A percentile compares a stretch with the other conserved stretches of the same genome.
Evolutionary conservation across 106 monocot species (phyloP).

Genomic region (Phalaenopsis equestris): DNA sequence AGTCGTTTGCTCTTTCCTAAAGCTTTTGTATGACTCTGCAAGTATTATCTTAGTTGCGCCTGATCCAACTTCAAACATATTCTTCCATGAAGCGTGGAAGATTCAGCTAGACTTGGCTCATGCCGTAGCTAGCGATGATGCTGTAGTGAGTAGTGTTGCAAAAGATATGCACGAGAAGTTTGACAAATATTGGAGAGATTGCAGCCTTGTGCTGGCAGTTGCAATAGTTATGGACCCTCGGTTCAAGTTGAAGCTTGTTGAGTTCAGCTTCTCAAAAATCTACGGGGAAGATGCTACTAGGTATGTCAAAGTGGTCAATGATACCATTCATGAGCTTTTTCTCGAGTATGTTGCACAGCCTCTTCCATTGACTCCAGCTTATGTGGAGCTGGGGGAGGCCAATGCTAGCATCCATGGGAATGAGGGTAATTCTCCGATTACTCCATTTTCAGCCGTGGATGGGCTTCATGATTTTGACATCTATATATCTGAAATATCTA

Average conservation of each 20-base stretch:
- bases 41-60: constrained; percentile 34
- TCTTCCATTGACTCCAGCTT: constrained; percentile 43
- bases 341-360: constrained; percentile 60
- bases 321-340: constrained; percentile 67
- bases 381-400: constrained; percentile 38
- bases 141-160: constrained; percentile 34
- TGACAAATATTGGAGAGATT: constrained; percentile 94
- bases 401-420: constrained; percentile 14
- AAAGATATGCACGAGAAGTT: constrained; percentile 84
- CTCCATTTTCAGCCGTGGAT: constrained; percentile 17
- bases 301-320: constrained; percentile 63
- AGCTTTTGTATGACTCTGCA: constrained; percentile 74
- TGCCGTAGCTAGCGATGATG: constrained; percentile 38
- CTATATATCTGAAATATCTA: constrained; percentile 60
- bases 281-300: constrained; percentile 71
- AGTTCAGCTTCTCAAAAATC: constrained; percentile 83
- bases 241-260: constrained; percentile 95
- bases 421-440: constrained; percentile 4
- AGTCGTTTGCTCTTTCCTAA: constrained; percentile 58
- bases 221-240: constrained; percentile 97
- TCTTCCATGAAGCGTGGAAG: constrained; percentile 94
- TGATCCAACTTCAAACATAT: constrained; percentile 75
- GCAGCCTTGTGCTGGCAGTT: constrained; percentile 75
- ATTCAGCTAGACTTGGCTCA: constrained; percentile 60
- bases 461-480: constrained; percentile 80